Conservation (phyloP, 805 yeast genomes). For the Blastobotrys americana region DNA sequence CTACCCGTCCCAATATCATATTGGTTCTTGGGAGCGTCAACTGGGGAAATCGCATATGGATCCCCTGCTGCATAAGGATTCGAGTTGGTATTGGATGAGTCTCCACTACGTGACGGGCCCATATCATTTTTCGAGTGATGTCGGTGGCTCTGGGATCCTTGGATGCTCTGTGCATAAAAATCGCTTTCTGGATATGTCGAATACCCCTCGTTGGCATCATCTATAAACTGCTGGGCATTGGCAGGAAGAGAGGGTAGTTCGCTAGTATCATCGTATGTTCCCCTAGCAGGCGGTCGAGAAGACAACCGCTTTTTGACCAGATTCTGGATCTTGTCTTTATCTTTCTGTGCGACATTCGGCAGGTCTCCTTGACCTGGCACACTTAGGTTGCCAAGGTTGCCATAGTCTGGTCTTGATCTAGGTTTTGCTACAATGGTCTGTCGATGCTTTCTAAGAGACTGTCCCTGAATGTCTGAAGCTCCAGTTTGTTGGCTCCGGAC, state of each 20-base stretch:
- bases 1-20: background rate
- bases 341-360: constrained; percentile 21
- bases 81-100: constrained; percentile 12
- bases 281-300: constrained; percentile 29
- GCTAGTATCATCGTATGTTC: constrained; percentile 67
- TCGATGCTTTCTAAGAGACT: constrained; percentile 24
- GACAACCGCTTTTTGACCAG: constrained; percentile 24
- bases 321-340: constrained; percentile 22
- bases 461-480: constrained; percentile 17
- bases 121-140: too few species aligned
- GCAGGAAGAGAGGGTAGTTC: constrained; percentile 78
- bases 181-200: background rate
- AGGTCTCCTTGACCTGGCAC: constrained; percentile 11
- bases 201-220: constrained; percentile 42
- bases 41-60: background rate
- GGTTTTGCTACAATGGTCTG: constrained; percentile 20
- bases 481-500: too few species aligned
- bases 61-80: background rate
- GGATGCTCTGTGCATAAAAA: background rate
- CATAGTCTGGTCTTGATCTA: constrained; percentile 9
- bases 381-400: constrained; percentile 7
- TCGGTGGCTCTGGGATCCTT: too few species aligned
- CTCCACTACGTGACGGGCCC: too few species aligned
- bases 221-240: constrained; percentile 54
- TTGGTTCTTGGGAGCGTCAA: background rate